These are phyloP conservation scores for Trichoderma guizhouense DNA, from an alignment of 2,329 filamentous ascomycete species.

Conservation along the genomic window DNA sequence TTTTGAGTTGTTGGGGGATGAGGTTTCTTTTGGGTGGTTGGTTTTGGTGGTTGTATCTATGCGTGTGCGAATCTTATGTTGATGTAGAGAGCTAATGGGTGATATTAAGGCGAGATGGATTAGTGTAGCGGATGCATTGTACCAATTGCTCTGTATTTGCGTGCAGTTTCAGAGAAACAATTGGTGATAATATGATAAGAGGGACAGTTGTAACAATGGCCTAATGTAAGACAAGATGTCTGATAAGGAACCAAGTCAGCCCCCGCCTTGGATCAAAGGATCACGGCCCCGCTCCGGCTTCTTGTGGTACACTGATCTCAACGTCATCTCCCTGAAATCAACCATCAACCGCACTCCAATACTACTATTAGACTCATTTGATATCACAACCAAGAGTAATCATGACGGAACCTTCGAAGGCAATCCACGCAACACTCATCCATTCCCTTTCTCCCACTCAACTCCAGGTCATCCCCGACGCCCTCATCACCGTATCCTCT, in stretches of 20 bases:
- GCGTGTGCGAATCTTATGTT: fast-evolving
- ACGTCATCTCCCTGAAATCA: not conserved
- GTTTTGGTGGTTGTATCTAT: not conserved
- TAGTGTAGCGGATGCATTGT: fast-evolving
- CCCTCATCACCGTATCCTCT: conserved; percentile 32
- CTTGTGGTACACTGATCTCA: not conserved
- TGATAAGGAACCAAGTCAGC: not conserved
- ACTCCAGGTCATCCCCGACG: conserved; percentile 38
- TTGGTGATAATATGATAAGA: not conserved
- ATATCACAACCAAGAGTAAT: not conserved
- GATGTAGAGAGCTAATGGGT: too few relatives aligned
- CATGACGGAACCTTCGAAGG: not conserved
- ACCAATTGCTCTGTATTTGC: not conserved
- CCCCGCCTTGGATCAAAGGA: not conserved
- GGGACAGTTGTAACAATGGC: not conserved
- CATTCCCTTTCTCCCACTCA: conserved; percentile 35
- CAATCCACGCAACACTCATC: conserved; percentile 40
- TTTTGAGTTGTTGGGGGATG: not conserved
- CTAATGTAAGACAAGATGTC: not conserved
- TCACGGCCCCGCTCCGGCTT: not conserved
- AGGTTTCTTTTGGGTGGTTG: not conserved
- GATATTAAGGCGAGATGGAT: not conserved
- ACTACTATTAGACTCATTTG: not conserved
- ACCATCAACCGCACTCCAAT: not conserved
- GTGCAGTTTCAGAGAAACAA: not conserved